Evolutionary conservation across 108 stramenopile species (phyloP), one percentile per base, ranked within the genome.

Genomic region (Skeletonema tropicum): DNA sequence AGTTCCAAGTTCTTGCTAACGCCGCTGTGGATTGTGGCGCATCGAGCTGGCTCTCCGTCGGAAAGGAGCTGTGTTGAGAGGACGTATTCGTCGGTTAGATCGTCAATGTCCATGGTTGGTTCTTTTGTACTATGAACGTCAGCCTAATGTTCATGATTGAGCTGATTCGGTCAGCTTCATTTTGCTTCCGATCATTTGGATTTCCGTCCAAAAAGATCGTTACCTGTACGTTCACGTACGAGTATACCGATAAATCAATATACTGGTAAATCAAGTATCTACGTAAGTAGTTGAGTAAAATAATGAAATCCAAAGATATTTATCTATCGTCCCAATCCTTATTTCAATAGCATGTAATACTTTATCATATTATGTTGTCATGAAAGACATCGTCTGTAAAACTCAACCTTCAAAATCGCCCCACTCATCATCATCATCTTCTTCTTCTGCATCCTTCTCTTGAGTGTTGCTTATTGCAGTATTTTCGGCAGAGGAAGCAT

Each of bases 31-130:
- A 55, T 14, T 58, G 74, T 49, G 73, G 80, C 74, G 41, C 79
- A 84, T 35, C 83, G 68, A 55, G 71, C 39, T 14, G 83, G 83
- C 33, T 78, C 76, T 15, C 79, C 83, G 79, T 84, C 83, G 38
- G 83, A 71, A 57, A 79, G 57, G 52, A 81, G 59, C 52, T 80
- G 70, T 29, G 49, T 23, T 23, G 83, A 84, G 36, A 84, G 75
- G 32, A 57, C 33, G 79, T 80, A 84, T 26, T 75, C 64, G 49
- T 75, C 52, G 74, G 67, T 57, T 36, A 63, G 30, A 48, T 67
- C 64, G 64, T 45, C 11, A 15, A n/a, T 45, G 42, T 3, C 42
- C 42, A 45, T 45, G 42, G 42, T 45, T n/a, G 42, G 11, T 9
- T 3, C 10, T 39, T 12, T 11, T 39, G 2, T 39, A 6, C 38